A percentile compares a stretch with the other conserved stretches of the same genome.
Conservation (phyloP, 805 yeast genomes). For the Candida boidinii region DNA sequence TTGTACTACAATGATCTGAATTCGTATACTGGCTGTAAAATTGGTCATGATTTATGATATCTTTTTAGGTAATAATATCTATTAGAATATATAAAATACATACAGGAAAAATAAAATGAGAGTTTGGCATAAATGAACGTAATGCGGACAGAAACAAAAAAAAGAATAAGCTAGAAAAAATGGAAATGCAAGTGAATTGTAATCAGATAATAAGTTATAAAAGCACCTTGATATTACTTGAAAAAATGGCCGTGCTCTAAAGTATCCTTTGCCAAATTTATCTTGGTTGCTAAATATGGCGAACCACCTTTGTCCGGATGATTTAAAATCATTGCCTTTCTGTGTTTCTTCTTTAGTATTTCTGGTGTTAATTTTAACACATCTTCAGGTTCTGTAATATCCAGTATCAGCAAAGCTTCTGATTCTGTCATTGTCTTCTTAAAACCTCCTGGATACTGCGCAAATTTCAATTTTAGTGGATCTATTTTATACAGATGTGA, state of each 20-base stretch:
- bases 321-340: constrained; percentile 69
- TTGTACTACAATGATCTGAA: no score
- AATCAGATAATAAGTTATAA: no score
- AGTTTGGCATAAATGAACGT: no score
- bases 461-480: constrained; percentile 20
- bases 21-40: no score
- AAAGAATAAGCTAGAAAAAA: no score
- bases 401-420: constrained; percentile 61
- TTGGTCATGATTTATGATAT: no score
- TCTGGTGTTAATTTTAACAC: constrained; percentile 38
- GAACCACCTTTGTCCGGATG: constrained; percentile 92
- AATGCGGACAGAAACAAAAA: no score
- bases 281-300: constrained; percentile 71
- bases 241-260: constrained; percentile 55
- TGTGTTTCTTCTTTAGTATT: constrained; percentile 60
- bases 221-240: no score
- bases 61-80: no score
- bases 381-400: constrained; percentile 43
- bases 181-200: no score
- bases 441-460: constrained; percentile 52
- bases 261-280: constrained; percentile 78
- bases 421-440: constrained; percentile 55
- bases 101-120: no score
- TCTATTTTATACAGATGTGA: constrained; percentile 7
- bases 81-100: no score